phyloP scores from a whole-genome alignment of 805 yeast species.

The Hanseniaspora lachancei region DNA sequence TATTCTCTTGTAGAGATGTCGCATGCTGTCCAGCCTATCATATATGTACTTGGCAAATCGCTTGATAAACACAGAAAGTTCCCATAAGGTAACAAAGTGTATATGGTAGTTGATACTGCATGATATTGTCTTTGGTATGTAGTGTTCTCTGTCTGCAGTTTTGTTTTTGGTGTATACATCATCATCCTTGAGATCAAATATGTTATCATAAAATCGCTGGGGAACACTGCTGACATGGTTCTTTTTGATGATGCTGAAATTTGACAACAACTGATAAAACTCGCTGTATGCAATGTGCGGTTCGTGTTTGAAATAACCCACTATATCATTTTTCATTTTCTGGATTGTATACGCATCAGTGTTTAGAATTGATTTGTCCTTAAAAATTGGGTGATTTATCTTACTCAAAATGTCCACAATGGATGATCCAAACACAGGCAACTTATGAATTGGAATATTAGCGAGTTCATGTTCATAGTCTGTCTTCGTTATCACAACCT shows the following conservation, averaged over 20 bases:
- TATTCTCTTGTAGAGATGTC: not conserved
- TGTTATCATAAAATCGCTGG: not conserved
- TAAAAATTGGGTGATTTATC: slow-evolving; percentile 20
- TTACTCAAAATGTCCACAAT: slow-evolving; percentile 35
- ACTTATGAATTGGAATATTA: slow-evolving; percentile 24
- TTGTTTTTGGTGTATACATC: not conserved
- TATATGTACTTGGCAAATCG: slow-evolving; percentile 1
- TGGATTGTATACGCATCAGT: slow-evolving; percentile 14
- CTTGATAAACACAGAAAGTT: not conserved
- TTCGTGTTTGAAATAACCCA: not conserved
- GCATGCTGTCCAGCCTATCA: not conserved
- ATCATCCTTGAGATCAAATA: not conserved
- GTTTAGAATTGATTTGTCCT: not conserved
- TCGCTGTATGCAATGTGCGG: not conserved
- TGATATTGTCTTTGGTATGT: slow-evolving; percentile 5
- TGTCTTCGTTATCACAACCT: slow-evolving; percentile 23
- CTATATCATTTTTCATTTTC: slow-evolving; percentile 16
- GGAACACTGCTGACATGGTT: not conserved
- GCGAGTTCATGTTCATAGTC: slow-evolving; percentile 30
- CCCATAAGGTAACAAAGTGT: slow-evolving; percentile 1
- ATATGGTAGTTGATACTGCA: slow-evolving; percentile 7
- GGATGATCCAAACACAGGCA: slow-evolving; percentile 55
- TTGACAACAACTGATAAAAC: not conserved
- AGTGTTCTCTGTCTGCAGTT: not conserved
- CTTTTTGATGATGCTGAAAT: not conserved